Evolutionary conservation across 345 rosid species (phyloP).

Genomic region (Alliaria petiolata): DNA sequence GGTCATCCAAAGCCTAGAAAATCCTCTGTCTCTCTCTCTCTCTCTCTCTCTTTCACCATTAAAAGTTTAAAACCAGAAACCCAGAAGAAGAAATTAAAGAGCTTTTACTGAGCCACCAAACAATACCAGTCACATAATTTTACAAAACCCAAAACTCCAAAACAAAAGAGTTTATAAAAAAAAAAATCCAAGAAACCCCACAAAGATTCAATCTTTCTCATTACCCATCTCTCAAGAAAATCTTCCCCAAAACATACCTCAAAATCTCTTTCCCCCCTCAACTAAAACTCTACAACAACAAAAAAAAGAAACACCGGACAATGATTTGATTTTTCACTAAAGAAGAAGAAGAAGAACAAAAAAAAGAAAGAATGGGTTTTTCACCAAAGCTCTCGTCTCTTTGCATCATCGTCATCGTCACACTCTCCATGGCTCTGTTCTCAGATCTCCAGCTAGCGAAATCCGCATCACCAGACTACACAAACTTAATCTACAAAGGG

Average conservation of each 20-base stretch:
- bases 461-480: conserved; percentile 61
- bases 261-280: conserved; percentile 23
- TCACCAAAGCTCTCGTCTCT: conserved; percentile 33
- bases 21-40: too few relatives aligned
- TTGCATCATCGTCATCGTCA: conserved; percentile 26
- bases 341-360: too few relatives aligned
- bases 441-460: conserved; percentile 36
- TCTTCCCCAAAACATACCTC: not conserved
- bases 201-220: conserved; percentile 8
- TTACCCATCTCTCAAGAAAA: not conserved
- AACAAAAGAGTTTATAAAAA: not conserved
- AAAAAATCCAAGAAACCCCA: conserved; percentile 9
- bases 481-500: conserved; percentile 78
- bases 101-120: conserved; percentile 32
- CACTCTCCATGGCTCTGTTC: conserved; percentile 33
- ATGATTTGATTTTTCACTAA: conserved; percentile 64
- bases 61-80: conserved; percentile 21
- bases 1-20: conserved; percentile 13
- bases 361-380: conserved; percentile 39
- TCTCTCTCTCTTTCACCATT: conserved; percentile 23
- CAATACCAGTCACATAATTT: conserved; percentile 30
- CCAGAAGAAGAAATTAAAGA: conserved; percentile 4
- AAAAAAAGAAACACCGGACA: not conserved
- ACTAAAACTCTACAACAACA: conserved; percentile 9
- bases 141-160: conserved; percentile 18